A percentile compares a stretch with the other conserved stretches of the same genome.
Conservation (phyloP, 805 yeast genomes). For the Wickerhamomyces pijperi region DNA sequence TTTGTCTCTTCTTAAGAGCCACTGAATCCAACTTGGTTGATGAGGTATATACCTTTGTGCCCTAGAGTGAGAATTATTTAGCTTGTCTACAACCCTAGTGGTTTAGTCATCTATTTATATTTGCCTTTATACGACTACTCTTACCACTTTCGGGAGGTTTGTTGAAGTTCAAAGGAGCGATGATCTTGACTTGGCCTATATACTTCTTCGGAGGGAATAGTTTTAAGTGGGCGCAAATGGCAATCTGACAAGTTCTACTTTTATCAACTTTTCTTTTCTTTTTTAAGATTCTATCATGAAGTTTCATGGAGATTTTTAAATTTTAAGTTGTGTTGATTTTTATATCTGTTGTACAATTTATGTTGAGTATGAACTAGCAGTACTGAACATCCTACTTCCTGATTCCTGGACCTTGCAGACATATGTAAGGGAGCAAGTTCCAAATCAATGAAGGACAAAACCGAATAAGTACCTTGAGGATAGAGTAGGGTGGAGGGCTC, state of each 20-base stretch:
- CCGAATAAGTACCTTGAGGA: too few species aligned
- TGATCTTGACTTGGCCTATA: constrained; percentile 94
- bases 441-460: too few species aligned
- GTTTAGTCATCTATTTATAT: constrained; percentile 69
- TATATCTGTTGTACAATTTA: too few species aligned
- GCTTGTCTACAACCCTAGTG: constrained; percentile 85
- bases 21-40: constrained; percentile 99
- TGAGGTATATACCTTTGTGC: constrained; percentile 87
- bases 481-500: too few species aligned
- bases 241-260: constrained; percentile 94
- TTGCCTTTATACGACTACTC: constrained; percentile 21
- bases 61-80: constrained; percentile 76
- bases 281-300: constrained; percentile 9
- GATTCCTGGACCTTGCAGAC: too few species aligned
- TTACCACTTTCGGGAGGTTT: constrained; percentile 18
- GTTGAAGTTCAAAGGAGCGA: constrained; percentile 87
- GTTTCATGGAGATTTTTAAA: constrained; percentile 14
- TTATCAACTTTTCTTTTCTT: constrained; percentile 1
- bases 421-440: too few species aligned
- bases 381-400: too few species aligned
- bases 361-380: too few species aligned
- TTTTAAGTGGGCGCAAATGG: constrained; percentile 95
- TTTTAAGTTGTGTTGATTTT: neutral
- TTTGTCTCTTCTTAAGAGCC: constrained; percentile 98
- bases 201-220: constrained; percentile 80